These are phyloP conservation scores for Syncephalastrum contaminatum DNA, from an alignment of 371 early-diverging fungal species.

Conservation along the genomic window DNA sequence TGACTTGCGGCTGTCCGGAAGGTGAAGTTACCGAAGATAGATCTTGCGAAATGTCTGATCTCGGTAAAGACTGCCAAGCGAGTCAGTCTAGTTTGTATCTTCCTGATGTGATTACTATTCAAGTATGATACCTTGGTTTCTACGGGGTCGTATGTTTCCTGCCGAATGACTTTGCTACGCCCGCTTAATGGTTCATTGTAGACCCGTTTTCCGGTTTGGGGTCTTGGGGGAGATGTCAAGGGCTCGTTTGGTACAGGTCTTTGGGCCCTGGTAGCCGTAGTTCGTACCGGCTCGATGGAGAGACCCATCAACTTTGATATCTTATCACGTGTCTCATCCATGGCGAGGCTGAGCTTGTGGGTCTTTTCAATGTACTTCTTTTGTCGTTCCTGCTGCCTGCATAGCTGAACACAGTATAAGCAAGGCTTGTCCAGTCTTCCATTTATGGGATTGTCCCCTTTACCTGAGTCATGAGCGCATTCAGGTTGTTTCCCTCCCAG, in stretches of 20 bases:
- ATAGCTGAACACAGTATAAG: slow-evolving; percentile 9
- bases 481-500: slow-evolving; percentile 8
- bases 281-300: neutral
- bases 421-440: neutral
- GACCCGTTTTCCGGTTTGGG: neutral
- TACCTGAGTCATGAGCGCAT: slow-evolving; percentile 16
- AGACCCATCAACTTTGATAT: slow-evolving; percentile 12
- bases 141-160: neutral
- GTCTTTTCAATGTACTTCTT: slow-evolving; percentile 20
- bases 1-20: too few relatives aligned
- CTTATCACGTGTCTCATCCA: slow-evolving; percentile 12
- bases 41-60: too few relatives aligned
- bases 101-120: slow-evolving; percentile 8
- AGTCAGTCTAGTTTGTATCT: too few relatives aligned
- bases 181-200: slow-evolving; percentile 1
- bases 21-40: too few relatives aligned
- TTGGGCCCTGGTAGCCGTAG: neutral
- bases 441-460: neutral
- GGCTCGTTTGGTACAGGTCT: neutral
- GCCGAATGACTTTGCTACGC: neutral
- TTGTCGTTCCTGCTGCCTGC: slow-evolving; percentile 16
- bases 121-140: slow-evolving; percentile 12
- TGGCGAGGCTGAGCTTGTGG: slow-evolving; percentile 2
- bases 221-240: neutral
- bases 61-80: too few relatives aligned